Base-by-base conservation (phyloP, 805 yeast species). In the Clavispora phyllophila region DNA sequence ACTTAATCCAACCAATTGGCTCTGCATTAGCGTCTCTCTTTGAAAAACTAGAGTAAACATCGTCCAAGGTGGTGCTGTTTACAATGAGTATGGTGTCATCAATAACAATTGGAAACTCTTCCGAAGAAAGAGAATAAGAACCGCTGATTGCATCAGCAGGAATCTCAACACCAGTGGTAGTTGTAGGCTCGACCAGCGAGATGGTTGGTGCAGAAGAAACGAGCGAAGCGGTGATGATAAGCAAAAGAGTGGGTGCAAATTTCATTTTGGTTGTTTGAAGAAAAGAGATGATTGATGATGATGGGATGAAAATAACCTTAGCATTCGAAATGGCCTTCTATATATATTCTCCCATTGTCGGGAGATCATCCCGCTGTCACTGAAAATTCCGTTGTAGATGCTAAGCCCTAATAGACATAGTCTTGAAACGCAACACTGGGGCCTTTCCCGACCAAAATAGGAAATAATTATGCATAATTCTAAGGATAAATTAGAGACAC, bases 11-110 rank as follows among this genome's bases (percentile, higher is more conserved):
- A 41, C 18, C 47, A 25, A 17, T 49, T 47, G 43, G 45, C 18
- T 34, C 38, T 12, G 40, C 42, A 7, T 37, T 33, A 17, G 48
- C 46, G 9, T 40, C 41, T 34, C 47, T 40, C 37, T 40, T 44
- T 33, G 39, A 9, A 25, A 43, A 32, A 12, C 35, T 37, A 15
- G 41, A 35, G 27, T 49, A 45, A 17, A 47, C 51, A 22, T 49
- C 44, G 3, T 45, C 50, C 51, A 51, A 41, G 15, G 45, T 28
- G 17, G 55, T 51, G 41, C 46, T 31, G 44, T 51, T 51, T 43
- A 51, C 45, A 32, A 51, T 43, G 14, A 51, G 44, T 32, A 51
- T 36, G 12, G 47, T 42, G 26, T 43, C 40, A 36, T 45, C 42
- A 35, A 39, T 37, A 35, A 48, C 40, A 22, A 49, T 40, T 9